Evolutionary conservation across 140 eudicot genomes (phyloP).

Genomic region (Ambrosia hybrid): DNA sequence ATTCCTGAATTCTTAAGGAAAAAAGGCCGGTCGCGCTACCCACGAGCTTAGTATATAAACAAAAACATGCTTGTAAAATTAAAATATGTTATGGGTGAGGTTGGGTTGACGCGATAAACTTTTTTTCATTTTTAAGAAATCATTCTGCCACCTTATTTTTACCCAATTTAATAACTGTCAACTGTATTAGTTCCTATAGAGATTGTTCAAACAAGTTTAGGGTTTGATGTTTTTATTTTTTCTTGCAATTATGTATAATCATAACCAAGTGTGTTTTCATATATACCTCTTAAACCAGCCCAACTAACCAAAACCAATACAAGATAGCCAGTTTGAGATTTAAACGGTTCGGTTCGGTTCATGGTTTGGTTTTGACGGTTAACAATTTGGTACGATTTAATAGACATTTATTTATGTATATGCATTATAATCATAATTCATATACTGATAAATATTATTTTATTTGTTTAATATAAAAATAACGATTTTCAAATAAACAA

Average conservation of each 20-base stretch:
- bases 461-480: no score
- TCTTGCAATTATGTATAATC: not conserved
- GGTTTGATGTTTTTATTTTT: not conserved
- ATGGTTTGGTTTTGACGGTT: not conserved
- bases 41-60: slow-evolving; percentile 54
- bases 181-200: slow-evolving; percentile 9
- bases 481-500: no score
- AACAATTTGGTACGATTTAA: not conserved
- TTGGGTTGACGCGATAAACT: slow-evolving; percentile 5
- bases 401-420: no score
- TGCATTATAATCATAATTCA: no score
- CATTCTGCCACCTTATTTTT: not conserved
- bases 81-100: not conserved
- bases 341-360: not conserved
- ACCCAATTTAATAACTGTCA: slow-evolving; percentile 1
- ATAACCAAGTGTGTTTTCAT: no score
- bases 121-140: slow-evolving; percentile 3
- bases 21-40: slow-evolving; percentile 92
- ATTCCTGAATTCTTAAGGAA: slow-evolving; percentile 87
- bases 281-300: no score
- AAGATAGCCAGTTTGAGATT: not conserved
- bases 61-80: slow-evolving; percentile 12
- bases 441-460: no score
- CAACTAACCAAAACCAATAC: not conserved
- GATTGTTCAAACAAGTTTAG: slow-evolving; percentile 15